Evolutionary conservation across 2,329 filamentous ascomycete species (phyloP), one percentile per base, ranked within the genome.

Genomic region (Thelonectria blattea): DNA sequence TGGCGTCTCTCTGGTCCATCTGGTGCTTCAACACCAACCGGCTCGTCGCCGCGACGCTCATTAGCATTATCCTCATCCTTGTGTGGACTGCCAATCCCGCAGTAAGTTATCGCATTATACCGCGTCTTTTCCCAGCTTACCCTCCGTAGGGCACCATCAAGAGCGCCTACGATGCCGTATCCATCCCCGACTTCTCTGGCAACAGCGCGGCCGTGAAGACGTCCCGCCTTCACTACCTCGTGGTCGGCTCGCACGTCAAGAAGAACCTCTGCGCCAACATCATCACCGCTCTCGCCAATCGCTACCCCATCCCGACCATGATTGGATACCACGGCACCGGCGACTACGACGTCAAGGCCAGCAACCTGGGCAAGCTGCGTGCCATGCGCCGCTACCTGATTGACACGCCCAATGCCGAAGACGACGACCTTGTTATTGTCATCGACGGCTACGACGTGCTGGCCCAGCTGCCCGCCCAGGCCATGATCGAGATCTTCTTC

Each of bases 401-500:
- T 24, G 22, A 0, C 34, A 68, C n/a, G 24, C 22, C 37, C 9
- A 49, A 27, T 2, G 52, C 46, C 1, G 34, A 59, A 1, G 50
- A 58, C 5, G 60, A 71, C 14, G 67, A 71, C 22, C 52, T 71
- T 3, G 64, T 71, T 5, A 51, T 71, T 9, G 52, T 70, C 18
- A 61, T 66, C 18, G 67, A 70, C 42, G 66, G 68, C 18, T 66
- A 63, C 51, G 68, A 71, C 42, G 67, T 71, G 11, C 37, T 70
- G 15, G 66, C 67, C 2, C 67, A 71, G 20, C 22, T 70, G 1
- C 68, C 69, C 2, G 68, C 63, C 22, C 63, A 68, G 11, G 52
- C 47, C 34, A 61, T 66, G 62, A 65, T 71, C 5, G 62, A 68
- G 51, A 63, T 65, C 18, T 71, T 70, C 34, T 71, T 71, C 15